Conservation (phyloP, 2,329 filamentous ascomycete genomes). For the Fusarium tanahbumbuense region DNA sequence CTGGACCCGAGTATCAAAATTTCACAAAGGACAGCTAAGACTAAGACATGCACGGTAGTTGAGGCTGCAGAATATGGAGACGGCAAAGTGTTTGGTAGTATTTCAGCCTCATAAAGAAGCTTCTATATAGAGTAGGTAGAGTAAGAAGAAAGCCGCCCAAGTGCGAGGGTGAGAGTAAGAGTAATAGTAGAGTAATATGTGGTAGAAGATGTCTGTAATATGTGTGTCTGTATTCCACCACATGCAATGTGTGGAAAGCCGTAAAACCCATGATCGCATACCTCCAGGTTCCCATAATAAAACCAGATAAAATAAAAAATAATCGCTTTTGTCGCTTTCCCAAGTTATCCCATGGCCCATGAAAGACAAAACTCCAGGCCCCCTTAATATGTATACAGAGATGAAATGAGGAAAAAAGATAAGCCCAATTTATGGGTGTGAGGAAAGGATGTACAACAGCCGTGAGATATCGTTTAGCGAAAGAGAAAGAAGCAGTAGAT, state of each 20-base stretch:
- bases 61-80: conserved; percentile 28
- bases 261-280: conserved; percentile 32
- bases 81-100: conserved; percentile 19
- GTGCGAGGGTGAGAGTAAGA: background rate
- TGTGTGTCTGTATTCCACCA: conserved; percentile 10
- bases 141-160: conserved; percentile 25
- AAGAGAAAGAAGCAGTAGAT: conserved; percentile 29
- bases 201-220: background rate
- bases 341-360: conserved; percentile 18
- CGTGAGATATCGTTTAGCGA: conserved; percentile 22
- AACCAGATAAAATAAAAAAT: background rate
- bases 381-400: conserved; percentile 14
- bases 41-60: conserved; percentile 14
- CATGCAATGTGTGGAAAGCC: conserved; percentile 11
- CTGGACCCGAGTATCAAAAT: conserved; percentile 5
- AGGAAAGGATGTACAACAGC: conserved; percentile 16
- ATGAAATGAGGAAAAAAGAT: conserved; percentile 11
- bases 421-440: conserved; percentile 17
- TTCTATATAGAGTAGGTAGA: conserved; percentile 18
- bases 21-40: background rate
- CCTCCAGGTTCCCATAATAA: conserved; percentile 12
- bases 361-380: conserved; percentile 30
- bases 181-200: conserved; percentile 30
- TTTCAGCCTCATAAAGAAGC: conserved; percentile 22
- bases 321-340: conserved; percentile 40